Percentiles rank a stretch among this genome's conserved stretches.
Evolutionary conservation across 176 grass and related monocot species (phyloP).

Genomic region (Lolium perenne): DNA sequence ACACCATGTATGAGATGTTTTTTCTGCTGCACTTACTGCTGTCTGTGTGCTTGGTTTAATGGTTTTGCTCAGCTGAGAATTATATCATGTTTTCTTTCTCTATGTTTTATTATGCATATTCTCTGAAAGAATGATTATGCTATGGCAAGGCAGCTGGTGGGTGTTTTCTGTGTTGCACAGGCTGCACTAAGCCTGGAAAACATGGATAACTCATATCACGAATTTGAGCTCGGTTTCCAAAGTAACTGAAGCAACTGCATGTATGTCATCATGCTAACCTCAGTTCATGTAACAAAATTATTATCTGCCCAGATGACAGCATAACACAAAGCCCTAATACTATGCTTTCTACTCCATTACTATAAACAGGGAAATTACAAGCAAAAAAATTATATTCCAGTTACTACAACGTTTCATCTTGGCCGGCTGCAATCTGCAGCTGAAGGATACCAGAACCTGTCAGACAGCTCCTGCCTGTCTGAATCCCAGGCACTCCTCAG

Average conservation of each 20-base stretch:
- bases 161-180: not conserved
- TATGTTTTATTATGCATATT: not conserved
- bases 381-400: not conserved
- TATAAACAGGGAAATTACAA: not conserved
- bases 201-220: not conserved
- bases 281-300: not conserved
- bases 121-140: not conserved
- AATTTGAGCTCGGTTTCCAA: not conserved
- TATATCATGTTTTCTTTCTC: not conserved
- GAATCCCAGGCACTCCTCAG: slow-evolving; percentile 55
- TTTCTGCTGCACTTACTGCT: not conserved
- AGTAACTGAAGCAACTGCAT: not conserved
- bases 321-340: not conserved
- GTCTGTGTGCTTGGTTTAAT: not conserved
- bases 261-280: not conserved
- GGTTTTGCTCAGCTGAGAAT: slow-evolving; percentile 16
- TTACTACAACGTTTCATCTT: slow-evolving; percentile 16
- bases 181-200: not conserved
- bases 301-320: not conserved
- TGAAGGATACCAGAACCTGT: slow-evolving; percentile 46
- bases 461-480: slow-evolving; percentile 45
- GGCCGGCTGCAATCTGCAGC: not conserved
- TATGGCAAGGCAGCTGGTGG: not conserved
- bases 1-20: slow-evolving; percentile 15
- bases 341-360: not conserved